These are phyloP conservation scores for Krasilnikovozyma curviuscula DNA, from an alignment of 768 basidiomycete species.

Conservation along the genomic window DNA sequence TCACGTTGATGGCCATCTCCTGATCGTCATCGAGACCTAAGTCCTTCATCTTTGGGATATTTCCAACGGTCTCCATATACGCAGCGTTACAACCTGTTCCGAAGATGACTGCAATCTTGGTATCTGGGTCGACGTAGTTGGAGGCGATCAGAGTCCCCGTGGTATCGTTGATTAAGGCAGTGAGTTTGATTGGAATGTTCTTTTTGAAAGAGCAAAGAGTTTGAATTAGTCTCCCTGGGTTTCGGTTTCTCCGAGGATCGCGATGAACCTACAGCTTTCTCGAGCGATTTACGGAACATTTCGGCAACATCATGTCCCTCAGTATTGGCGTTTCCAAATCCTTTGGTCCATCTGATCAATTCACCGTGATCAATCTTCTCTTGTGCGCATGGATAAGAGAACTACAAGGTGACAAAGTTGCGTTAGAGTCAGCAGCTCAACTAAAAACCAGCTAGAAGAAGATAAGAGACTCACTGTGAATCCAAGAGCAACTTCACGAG, in stretches of 20 bases:
- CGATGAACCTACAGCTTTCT: constrained; percentile 42
- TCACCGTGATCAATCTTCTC: constrained; percentile 52
- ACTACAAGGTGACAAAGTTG: constrained; percentile 30
- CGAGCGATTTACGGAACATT: constrained; percentile 72
- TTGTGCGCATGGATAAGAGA: constrained; percentile 94
- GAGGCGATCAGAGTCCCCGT: constrained; percentile 96
- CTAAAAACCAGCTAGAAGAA: neutral
- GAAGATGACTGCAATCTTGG: constrained; percentile 89
- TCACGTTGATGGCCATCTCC: constrained; percentile 90
- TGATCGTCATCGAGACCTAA: constrained; percentile 42
- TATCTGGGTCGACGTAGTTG: constrained; percentile 74
- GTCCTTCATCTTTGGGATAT: constrained; percentile 65
- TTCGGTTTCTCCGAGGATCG: neutral
- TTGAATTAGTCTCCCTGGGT: no score
- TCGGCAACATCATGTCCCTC: constrained; percentile 82
- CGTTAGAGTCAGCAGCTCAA: constrained; percentile 1
- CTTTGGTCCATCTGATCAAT: constrained; percentile 98
- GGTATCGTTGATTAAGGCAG: constrained; percentile 89
- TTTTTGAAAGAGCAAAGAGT: constrained; percentile 29
- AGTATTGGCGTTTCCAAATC: constrained; percentile 76
- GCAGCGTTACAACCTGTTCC: constrained; percentile 98
- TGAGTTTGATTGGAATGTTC: constrained; percentile 65
- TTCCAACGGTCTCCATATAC: constrained; percentile 56
- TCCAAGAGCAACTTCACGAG: constrained; percentile 52
- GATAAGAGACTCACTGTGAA: constrained; percentile 58